Evolutionary conservation across 106 monocot species (phyloP).

Genomic region (Platanthera zijinensis): DNA sequence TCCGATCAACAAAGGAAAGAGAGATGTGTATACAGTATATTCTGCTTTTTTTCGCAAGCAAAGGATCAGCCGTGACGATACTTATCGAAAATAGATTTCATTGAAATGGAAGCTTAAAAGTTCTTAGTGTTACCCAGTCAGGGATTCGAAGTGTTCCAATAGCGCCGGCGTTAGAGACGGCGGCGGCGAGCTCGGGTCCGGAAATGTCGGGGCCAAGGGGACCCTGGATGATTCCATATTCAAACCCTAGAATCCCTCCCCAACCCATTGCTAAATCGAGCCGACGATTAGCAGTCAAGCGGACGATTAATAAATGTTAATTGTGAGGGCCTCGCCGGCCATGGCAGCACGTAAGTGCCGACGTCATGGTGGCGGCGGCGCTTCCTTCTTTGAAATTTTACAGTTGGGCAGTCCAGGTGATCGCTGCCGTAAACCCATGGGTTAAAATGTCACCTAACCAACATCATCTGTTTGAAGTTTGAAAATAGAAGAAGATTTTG

Average conservation of each 20-base stretch:
- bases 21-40: not conserved
- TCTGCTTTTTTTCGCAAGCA: not conserved
- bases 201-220: constrained; percentile 88
- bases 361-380: constrained; percentile 3
- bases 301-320: not conserved
- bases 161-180: constrained; percentile 73
- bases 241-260: constrained; percentile 78
- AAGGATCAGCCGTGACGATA: not conserved
- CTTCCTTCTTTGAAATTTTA: not conserved
- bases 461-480: no score
- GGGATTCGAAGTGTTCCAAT: constrained; percentile 59
- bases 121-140: constrained; percentile 48
- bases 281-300: not conserved
- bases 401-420: not conserved
- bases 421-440: no score
- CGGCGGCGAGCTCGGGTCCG: constrained; percentile 72
- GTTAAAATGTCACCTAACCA: no score
- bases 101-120: not conserved
- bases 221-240: constrained; percentile 74
- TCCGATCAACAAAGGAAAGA: not conserved
- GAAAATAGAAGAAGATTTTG: no score
- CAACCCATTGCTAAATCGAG: constrained; percentile 39
- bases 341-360: constrained; percentile 3
- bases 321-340: not conserved
- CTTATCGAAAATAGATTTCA: not conserved